These are phyloP conservation scores for Scutellaria galericulata DNA, from an alignment of 257 asterid genomes.

Conservation along the genomic window DNA sequence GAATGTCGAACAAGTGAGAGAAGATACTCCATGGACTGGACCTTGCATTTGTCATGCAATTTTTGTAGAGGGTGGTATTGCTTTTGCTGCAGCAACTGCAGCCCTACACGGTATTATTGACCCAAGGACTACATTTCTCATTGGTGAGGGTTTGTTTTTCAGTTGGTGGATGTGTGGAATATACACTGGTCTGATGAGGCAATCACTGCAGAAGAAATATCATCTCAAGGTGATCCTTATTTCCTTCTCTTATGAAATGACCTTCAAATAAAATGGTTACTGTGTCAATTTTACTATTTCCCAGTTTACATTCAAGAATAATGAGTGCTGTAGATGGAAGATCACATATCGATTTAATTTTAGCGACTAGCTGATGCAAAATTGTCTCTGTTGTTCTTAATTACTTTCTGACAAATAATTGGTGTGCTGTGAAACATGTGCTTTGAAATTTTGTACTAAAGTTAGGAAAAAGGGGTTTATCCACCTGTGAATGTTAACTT, in stretches of 20 bases:
- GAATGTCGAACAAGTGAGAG: conserved; percentile 79
- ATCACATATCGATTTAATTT: conserved; percentile 1
- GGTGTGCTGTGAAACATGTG: background rate
- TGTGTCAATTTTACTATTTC: conserved; percentile 1
- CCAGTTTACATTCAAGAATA: background rate
- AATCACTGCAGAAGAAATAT: conserved; percentile 91
- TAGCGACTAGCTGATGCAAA: conserved; percentile 10
- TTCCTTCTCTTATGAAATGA: conserved; percentile 12
- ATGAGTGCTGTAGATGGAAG: background rate
- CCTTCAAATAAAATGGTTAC: conserved; percentile 13
- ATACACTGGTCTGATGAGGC: conserved; percentile 86
- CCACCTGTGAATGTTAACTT: conserved; percentile 14
- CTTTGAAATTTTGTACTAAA: conserved; percentile 11
- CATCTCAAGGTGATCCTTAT: conserved; percentile 81
- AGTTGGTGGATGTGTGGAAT: conserved; percentile 99
- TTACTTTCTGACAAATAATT: background rate
- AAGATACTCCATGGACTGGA: conserved; percentile 86
- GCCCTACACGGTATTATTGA: conserved; percentile 81
- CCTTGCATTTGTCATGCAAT: conserved; percentile 95
- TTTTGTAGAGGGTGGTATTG: conserved; percentile 87
- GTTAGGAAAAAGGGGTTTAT: conserved; percentile 10
- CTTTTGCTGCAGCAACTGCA: conserved; percentile 74
- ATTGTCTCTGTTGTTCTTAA: background rate
- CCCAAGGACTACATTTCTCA: conserved; percentile 84
- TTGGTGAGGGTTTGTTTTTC: conserved; percentile 85